Evolutionary conservation across 2,329 filamentous ascomycete genomes (phyloP).

Genomic region (Colletotrichum phormii): DNA sequence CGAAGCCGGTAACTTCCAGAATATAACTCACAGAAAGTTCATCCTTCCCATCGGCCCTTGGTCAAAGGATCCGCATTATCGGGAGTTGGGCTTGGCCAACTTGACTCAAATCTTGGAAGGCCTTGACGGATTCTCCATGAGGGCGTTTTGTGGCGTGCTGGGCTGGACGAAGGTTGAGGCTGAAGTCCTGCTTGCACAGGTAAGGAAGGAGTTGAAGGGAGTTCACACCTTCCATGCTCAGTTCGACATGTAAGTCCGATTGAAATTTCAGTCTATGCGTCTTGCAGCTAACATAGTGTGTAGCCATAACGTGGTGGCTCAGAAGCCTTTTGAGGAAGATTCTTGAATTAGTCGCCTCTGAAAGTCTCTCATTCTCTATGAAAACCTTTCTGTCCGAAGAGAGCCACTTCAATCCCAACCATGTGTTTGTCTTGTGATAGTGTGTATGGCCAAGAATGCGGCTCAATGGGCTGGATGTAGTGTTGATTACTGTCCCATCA

Average conservation of each 20-base stretch:
- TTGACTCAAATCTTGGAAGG: conserved; percentile 38
- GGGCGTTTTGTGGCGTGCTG: conserved; percentile 44
- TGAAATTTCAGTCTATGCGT: neutral
- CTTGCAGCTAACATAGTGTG: neutral
- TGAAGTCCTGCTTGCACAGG: conserved; percentile 43
- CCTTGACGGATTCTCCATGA: conserved; percentile 42
- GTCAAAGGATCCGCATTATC: conserved; percentile 40
- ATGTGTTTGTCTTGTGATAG: neutral
- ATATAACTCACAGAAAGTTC: conserved; percentile 46
- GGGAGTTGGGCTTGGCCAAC: conserved; percentile 39
- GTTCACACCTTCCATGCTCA: conserved; percentile 41
- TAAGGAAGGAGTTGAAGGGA: conserved; percentile 45
- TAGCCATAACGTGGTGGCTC: neutral
- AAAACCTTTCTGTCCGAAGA: no score
- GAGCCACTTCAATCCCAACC: no score
- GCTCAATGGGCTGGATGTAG: no score
- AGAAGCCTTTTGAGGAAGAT: neutral
- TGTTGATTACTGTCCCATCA: no score
- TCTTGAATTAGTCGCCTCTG: neutral
- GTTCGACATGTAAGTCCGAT: conserved; percentile 39
- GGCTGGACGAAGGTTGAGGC: conserved; percentile 44
- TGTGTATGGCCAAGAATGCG: neutral
- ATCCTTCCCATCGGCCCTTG: conserved; percentile 51
- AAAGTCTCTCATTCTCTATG: no score
- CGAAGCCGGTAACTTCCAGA: conserved; percentile 48